phyloP scores from a whole-genome alignment of 163 green algal genomes.

The Scenedesmus sp. region DNA sequence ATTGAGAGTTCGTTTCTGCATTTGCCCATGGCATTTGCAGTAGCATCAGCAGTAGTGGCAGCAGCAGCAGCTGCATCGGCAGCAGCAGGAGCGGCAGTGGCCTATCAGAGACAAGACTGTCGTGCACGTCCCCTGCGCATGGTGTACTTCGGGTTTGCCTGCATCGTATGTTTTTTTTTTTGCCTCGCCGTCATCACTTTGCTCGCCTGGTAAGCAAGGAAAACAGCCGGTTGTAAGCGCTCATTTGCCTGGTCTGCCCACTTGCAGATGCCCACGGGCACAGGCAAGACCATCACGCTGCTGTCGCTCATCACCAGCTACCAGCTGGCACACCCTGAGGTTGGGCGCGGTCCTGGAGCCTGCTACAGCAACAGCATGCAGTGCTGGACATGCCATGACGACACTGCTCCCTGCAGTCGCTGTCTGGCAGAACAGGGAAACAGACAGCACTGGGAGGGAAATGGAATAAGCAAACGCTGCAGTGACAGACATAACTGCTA shows the following conservation, averaged over 20 bases:
- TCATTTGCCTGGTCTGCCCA: not conserved
- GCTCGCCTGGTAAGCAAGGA: not conserved
- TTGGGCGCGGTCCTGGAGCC: constrained; percentile 21
- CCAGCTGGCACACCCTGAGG: constrained; percentile 94
- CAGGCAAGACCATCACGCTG: constrained; percentile 99
- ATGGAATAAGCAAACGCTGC: not conserved
- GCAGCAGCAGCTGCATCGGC: not conserved
- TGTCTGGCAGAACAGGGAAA: too few species aligned
- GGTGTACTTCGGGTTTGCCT: too few species aligned
- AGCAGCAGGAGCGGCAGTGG: not conserved
- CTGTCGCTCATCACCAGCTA: constrained; percentile 99
- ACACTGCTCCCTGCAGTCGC: too few species aligned
- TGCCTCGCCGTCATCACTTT: too few species aligned
- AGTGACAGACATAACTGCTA: not conserved
- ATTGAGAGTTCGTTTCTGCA: too few species aligned
- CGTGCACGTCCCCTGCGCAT: too few species aligned
- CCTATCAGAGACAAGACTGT: not conserved
- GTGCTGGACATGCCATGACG: not conserved
- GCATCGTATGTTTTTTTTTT: too few species aligned
- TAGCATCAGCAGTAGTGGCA: not conserved
- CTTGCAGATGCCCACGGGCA: constrained; percentile 98
- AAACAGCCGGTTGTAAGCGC: not conserved
- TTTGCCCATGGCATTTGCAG: not conserved
- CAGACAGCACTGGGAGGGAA: too few species aligned
- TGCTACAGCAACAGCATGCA: not conserved